phyloP scores from a whole-genome alignment of 2,329 filamentous ascomycete species.

The Colletotrichum coccodes region DNA sequence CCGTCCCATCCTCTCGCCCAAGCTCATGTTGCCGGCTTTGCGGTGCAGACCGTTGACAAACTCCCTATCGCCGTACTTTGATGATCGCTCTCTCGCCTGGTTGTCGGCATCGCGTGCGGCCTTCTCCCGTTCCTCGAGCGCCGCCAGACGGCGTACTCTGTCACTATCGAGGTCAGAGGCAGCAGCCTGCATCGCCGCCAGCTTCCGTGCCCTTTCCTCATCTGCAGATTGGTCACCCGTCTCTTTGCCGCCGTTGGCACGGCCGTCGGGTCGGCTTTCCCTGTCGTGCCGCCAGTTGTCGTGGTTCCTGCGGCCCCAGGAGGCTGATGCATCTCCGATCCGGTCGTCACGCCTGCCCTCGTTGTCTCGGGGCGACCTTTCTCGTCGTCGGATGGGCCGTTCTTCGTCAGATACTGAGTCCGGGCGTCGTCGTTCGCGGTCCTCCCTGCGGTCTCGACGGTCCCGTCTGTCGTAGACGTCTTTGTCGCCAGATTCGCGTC shows the following conservation, averaged over 20 bases:
- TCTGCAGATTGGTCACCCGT: slow-evolving; percentile 48
- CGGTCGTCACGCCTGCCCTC: slow-evolving; percentile 38
- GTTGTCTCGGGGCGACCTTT: slow-evolving; percentile 10
- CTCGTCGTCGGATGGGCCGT: slow-evolving; percentile 43
- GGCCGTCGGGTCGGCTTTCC: slow-evolving; percentile 33
- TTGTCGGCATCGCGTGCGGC: slow-evolving; percentile 75
- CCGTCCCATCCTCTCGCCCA: slow-evolving; percentile 63
- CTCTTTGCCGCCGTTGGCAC: slow-evolving; percentile 30
- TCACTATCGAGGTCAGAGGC: slow-evolving; percentile 77
- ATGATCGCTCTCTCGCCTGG: slow-evolving; percentile 64
- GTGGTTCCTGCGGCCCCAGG: slow-evolving; percentile 35
- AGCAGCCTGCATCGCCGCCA: slow-evolving; percentile 79
- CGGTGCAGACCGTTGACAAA: slow-evolving; percentile 74
- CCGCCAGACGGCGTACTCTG: slow-evolving; percentile 73
- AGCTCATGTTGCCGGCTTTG: slow-evolving; percentile 61
- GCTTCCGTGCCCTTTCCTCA: slow-evolving; percentile 71
- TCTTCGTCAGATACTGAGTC: slow-evolving; percentile 41
- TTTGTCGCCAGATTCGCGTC: slow-evolving; percentile 24
- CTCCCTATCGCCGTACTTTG: slow-evolving; percentile 70
- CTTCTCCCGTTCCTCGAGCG: slow-evolving; percentile 73
- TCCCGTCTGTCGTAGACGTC: slow-evolving; percentile 14
- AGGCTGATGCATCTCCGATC: slow-evolving; percentile 30
- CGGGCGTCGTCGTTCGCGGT: slow-evolving; percentile 42
- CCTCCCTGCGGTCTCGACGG: slow-evolving; percentile 37
- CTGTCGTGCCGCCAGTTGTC: slow-evolving; percentile 34